phyloP scores from a whole-genome alignment of 2,329 filamentous ascomycete species.

The Escovopsis sp. region DNA sequence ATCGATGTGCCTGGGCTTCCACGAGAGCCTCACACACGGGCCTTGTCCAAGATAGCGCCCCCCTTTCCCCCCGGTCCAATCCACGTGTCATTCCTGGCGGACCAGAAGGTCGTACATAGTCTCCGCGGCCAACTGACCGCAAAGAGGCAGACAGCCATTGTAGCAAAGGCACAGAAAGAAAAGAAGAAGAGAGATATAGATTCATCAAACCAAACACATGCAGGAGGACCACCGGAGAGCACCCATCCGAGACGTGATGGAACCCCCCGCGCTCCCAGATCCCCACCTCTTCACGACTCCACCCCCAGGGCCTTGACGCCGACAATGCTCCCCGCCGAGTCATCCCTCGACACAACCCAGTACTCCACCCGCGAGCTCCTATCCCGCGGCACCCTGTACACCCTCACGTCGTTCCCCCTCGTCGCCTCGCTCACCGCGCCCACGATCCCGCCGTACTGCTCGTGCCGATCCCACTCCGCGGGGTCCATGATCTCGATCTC shows the following conservation, averaged over 20 bases:
- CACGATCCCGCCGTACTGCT: constrained; percentile 54
- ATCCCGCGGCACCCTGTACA: constrained; percentile 56
- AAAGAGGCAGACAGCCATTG: background rate
- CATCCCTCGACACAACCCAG: constrained; percentile 56
- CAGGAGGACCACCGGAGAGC: too few species aligned
- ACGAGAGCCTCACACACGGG: too few species aligned
- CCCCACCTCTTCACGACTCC: constrained; percentile 32
- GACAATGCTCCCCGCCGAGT: constrained; percentile 43
- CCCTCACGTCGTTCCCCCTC: constrained; percentile 52
- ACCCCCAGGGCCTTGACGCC: constrained; percentile 67
- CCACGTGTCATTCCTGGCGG: too few species aligned
- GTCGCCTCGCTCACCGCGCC: constrained; percentile 53
- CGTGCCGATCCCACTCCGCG: constrained; percentile 57
- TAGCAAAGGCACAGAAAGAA: background rate
- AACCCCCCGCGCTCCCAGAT: too few species aligned
- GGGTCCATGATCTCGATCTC: constrained; percentile 52
- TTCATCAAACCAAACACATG: too few species aligned
- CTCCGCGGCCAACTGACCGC: background rate
- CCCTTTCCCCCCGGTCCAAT: too few species aligned
- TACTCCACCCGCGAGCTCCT: constrained; percentile 56
- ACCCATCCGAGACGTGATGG: too few species aligned
- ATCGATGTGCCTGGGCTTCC: too few species aligned
- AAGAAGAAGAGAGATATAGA: background rate
- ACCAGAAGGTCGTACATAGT: background rate
- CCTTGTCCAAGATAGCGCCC: too few species aligned